These are phyloP conservation scores for Solanum tacnaense DNA, from an alignment of 257 asterid genomes.

Conservation along the genomic window DNA sequence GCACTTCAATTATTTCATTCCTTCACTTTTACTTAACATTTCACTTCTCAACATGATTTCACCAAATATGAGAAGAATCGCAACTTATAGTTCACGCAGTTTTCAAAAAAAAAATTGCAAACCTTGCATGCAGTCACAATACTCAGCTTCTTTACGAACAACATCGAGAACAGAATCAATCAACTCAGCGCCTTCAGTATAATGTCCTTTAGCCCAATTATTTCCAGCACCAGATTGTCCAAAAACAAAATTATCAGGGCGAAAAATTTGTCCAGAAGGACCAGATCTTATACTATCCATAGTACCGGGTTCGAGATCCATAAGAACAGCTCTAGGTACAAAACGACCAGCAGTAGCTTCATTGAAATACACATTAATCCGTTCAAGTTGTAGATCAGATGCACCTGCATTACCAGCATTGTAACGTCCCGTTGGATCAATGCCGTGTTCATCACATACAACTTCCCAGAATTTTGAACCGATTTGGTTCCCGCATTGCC, in stretches of 20 bases:
- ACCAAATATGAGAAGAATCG: neutral
- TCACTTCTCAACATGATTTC: neutral
- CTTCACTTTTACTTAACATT: neutral
- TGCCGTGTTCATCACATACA: neutral
- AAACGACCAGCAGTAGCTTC: slow-evolving; percentile 4
- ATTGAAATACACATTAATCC: neutral
- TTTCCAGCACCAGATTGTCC: slow-evolving; percentile 5
- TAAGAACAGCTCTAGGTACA: neutral
- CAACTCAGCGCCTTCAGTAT: slow-evolving; percentile 5
- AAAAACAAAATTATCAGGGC: slow-evolving; percentile 3
- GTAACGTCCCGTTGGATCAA: slow-evolving; percentile 1
- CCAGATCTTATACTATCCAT: neutral
- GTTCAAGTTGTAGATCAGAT: neutral
- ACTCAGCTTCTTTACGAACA: slow-evolving; percentile 5
- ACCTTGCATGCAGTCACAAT: slow-evolving; percentile 7
- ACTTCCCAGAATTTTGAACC: slow-evolving; percentile 8
- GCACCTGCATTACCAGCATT: neutral
- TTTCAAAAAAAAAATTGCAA: too few relatives aligned
- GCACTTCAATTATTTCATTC: neutral
- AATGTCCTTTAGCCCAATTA: slow-evolving; percentile 2
- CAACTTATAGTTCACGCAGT: too few relatives aligned
- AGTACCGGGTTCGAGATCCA: neutral
- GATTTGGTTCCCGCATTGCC: slow-evolving; percentile 5
- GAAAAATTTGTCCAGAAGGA: neutral
- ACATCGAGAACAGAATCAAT: slow-evolving; percentile 6